A percentile compares a stretch with the other conserved stretches of the same genome.
Evolutionary conservation across 345 rosid species (phyloP).

Genomic region (Lepidium aucheri): DNA sequence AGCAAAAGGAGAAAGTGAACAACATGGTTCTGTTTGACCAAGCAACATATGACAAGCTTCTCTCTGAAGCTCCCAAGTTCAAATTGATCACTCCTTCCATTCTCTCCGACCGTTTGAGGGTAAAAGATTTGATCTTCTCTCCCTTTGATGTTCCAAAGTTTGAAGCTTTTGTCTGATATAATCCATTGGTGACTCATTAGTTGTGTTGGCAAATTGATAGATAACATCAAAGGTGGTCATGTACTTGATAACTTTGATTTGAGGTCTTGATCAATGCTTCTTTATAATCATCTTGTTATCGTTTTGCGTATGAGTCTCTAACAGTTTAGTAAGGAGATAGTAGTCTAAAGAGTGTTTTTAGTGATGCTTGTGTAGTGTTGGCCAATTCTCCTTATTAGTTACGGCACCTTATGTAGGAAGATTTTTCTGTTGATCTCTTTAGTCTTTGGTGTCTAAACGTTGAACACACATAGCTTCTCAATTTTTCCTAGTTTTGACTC

Average conservation of each 20-base stretch:
- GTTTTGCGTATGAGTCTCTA: neutral
- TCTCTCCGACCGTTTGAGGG: conserved; percentile 44
- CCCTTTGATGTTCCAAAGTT: neutral
- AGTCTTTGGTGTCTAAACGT: neutral
- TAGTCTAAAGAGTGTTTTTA: neutral
- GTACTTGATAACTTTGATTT: neutral
- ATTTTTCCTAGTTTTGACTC: neutral
- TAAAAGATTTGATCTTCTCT: neutral
- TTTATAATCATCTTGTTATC: neutral
- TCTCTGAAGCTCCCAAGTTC: conserved; percentile 46
- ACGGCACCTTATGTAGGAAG: neutral
- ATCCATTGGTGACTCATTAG: neutral
- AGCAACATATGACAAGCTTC: conserved; percentile 46
- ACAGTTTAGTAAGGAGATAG: neutral
- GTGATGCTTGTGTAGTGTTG: neutral
- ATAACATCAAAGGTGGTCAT: neutral
- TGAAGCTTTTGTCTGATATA: neutral
- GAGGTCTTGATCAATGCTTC: neutral
- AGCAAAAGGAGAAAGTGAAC: conserved; percentile 61
- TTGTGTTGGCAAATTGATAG: neutral
- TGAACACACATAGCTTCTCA: neutral
- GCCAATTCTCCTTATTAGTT: neutral
- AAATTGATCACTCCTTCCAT: conserved; percentile 41
- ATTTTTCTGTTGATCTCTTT: neutral
- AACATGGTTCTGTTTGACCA: conserved; percentile 52